phyloP scores from a whole-genome alignment of 1,284 basidiomycete species.

The Tremellales sp. region DNA sequence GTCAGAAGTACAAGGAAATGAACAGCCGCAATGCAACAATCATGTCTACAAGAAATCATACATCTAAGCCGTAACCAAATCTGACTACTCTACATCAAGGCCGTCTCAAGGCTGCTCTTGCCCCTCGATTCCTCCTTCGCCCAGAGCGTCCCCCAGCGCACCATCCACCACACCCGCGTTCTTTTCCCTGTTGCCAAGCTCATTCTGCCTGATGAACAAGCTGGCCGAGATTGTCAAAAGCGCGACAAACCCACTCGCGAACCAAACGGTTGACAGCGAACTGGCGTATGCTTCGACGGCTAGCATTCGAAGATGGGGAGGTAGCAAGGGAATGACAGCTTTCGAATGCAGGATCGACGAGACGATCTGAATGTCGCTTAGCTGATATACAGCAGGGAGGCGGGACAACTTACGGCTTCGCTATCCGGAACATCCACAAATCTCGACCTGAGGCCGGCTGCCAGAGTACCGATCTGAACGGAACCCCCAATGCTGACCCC shows the following conservation, averaged over 20 bases:
- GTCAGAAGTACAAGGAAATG: not conserved
- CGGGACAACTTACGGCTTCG: constrained; percentile 15
- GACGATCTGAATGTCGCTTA: constrained; percentile 27
- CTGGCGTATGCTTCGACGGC: constrained; percentile 43
- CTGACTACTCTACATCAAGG: not conserved
- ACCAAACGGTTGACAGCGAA: constrained; percentile 32
- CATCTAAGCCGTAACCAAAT: not conserved
- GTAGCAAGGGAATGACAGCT: constrained; percentile 35
- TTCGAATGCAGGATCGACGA: constrained; percentile 45
- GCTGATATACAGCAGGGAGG: not conserved
- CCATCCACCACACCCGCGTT: not conserved
- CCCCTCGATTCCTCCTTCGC: not conserved
- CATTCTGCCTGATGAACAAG: constrained; percentile 29
- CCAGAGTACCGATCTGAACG: constrained; percentile 41
- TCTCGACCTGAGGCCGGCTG: constrained; percentile 14
- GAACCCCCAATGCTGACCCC: constrained; percentile 43
- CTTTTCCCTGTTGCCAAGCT: constrained; percentile 14
- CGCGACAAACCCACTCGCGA: constrained; percentile 22
- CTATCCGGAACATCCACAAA: constrained; percentile 17
- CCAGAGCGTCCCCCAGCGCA: not conserved
- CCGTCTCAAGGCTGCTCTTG: not conserved
- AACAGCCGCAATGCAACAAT: not conserved
- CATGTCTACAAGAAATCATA: too few species aligned
- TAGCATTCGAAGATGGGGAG: constrained; percentile 14
- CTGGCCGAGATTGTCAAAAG: constrained; percentile 29